Percentiles rank a stretch among this genome's conserved stretches.
phyloP scores from a whole-genome alignment of 1,284 basidiomycete genomes.

The Cutaneotrichosporon cyanovorans region DNA sequence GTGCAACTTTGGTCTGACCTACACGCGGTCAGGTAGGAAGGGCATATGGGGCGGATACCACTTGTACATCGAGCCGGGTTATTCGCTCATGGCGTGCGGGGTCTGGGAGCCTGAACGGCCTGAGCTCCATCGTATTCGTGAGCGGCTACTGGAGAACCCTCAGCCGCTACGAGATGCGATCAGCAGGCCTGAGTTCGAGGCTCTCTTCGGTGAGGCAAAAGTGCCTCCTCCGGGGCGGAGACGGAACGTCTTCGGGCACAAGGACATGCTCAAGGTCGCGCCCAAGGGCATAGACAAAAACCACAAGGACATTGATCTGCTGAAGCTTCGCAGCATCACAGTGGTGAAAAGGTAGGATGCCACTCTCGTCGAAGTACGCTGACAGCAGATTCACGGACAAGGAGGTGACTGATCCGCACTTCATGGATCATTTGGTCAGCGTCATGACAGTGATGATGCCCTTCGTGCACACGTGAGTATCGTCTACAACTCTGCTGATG shows the following conservation, averaged over 20 bases:
- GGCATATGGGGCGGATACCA: conserved; percentile 44
- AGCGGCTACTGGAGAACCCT: conserved; percentile 59
- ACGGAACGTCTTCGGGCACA: conserved; percentile 68
- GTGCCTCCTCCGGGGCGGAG: conserved; percentile 57
- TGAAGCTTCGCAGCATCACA: conserved; percentile 72
- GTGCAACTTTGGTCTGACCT: conserved; percentile 51
- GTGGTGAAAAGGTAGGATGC: conserved; percentile 58
- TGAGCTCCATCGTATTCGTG: conserved; percentile 64
- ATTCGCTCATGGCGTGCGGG: conserved; percentile 68
- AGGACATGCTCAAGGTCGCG: conserved; percentile 75
- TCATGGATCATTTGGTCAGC: conserved; percentile 57
- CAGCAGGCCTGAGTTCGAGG: conserved; percentile 58
- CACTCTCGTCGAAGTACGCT: not conserved
- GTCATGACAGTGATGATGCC: conserved; percentile 59
- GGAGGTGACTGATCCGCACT: conserved; percentile 60
- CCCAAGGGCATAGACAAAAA: conserved; percentile 79
- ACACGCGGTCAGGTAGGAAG: conserved; percentile 40
- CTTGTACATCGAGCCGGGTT: conserved; percentile 55
- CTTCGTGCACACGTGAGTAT: conserved; percentile 55
- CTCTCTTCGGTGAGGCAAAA: conserved; percentile 62
- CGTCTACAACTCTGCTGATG: not conserved
- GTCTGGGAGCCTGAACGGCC: conserved; percentile 75
- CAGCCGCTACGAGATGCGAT: conserved; percentile 60
- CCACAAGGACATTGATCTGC: conserved; percentile 74
- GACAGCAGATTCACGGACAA: conserved; percentile 61